These are phyloP conservation scores for Staphylotrichum tortipilum DNA, from an alignment of 495 filamentous ascomycete species.

Conservation along the genomic window DNA sequence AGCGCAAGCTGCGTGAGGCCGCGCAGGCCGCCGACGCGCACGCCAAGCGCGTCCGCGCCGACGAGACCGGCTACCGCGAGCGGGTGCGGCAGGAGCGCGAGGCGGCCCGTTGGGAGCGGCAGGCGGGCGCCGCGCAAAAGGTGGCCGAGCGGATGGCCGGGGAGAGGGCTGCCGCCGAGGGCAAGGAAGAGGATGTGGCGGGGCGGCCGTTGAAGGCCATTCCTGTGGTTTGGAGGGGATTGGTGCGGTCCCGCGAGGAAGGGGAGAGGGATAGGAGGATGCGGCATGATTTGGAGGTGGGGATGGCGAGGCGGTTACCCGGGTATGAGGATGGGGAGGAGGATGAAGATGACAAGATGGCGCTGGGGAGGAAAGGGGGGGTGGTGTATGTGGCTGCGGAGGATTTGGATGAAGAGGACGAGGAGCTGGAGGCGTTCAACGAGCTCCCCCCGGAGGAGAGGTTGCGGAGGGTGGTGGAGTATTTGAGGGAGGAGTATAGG, in stretches of 20 bases:
- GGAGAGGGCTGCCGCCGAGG: conserved; percentile 21
- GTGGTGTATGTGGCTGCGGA: conserved; percentile 45
- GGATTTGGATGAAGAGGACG: conserved; percentile 74
- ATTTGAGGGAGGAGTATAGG: conserved; percentile 57
- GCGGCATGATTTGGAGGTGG: conserved; percentile 58
- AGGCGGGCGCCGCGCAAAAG: conserved; percentile 68
- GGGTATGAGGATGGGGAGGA: conserved; percentile 45
- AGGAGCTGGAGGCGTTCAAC: conserved; percentile 78
- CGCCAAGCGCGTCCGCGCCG: conserved; percentile 54
- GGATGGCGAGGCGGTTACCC: conserved; percentile 31
- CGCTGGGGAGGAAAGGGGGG: conserved; percentile 32
- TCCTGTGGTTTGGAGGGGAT: conserved; percentile 70
- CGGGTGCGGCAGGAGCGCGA: conserved; percentile 64
- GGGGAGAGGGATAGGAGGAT: conserved; percentile 61
- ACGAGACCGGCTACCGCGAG: conserved; percentile 71
- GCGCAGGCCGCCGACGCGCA: conserved; percentile 41
- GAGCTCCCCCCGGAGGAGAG: conserved; percentile 54
- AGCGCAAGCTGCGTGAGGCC: conserved; percentile 67
- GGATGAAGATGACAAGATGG: conserved; percentile 43
- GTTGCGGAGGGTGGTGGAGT: conserved; percentile 53
- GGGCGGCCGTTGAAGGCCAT: conserved; percentile 48
- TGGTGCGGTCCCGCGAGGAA: conserved; percentile 59
- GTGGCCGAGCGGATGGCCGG: conserved; percentile 67
- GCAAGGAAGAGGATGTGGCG: conserved; percentile 2
- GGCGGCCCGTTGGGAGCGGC: conserved; percentile 55